Conservation (phyloP, 108 stramenopile genomes). For the Licmophora abbreviata region DNA sequence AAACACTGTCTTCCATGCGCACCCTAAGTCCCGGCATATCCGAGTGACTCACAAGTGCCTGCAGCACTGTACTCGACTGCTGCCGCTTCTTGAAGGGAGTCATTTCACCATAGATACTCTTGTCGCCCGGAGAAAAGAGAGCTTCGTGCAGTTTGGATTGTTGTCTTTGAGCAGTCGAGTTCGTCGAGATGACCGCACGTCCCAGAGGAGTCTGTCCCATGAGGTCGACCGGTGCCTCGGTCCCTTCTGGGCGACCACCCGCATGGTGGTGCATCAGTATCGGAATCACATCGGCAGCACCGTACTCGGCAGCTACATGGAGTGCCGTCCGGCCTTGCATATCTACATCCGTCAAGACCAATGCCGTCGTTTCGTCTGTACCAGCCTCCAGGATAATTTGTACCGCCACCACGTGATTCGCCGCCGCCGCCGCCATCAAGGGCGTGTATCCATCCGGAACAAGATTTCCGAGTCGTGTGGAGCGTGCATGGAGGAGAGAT, state of each 20-base stretch:
- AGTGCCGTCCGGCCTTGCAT: conserved; percentile 69
- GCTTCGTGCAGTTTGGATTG: conserved; percentile 25
- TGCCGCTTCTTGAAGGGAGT: conserved; percentile 11
- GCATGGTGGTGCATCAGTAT: conserved; percentile 23
- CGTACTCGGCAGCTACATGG: conserved; percentile 65
- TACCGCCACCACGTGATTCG: conserved; percentile 14
- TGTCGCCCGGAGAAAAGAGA: conserved; percentile 53
- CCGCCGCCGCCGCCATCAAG: conserved; percentile 51
- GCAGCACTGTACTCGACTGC: conserved; percentile 5
- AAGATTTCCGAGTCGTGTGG: conserved; percentile 29
- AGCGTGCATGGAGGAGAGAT: conserved; percentile 24
- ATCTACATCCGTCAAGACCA: conserved; percentile 27
- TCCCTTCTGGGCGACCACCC: not conserved
- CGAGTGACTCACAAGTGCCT: conserved; percentile 7
- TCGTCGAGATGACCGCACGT: conserved; percentile 41
- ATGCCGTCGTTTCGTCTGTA: too few relatives aligned
- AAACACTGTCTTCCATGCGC: conserved; percentile 84
- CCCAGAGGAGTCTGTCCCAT: conserved; percentile 61
- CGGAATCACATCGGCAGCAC: conserved; percentile 45
- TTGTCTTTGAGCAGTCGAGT: conserved; percentile 35
- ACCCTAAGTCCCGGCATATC: conserved; percentile 82
- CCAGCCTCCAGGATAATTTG: conserved; percentile 20
- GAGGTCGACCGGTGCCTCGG: conserved; percentile 45
- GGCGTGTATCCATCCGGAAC: conserved; percentile 75
- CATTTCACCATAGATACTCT: conserved; percentile 36